phyloP scores from a whole-genome alignment of 1,139 yeast genomes.

The Yamadazyma membranifaciens region DNA sequence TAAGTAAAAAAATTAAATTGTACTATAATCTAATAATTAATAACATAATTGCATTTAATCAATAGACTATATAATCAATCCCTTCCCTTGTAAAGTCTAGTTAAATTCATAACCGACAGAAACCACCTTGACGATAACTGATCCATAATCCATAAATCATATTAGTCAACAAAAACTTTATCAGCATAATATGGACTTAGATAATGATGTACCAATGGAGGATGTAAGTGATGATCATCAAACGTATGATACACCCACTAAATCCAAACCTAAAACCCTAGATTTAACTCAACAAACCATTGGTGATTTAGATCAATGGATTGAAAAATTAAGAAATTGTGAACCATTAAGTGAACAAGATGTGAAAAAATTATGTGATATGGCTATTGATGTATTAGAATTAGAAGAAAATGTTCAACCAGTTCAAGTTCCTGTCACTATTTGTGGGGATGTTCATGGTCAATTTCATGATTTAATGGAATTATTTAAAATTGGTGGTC shows the following conservation, averaged over 20 bases:
- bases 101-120: not conserved
- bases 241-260: constrained; percentile 13
- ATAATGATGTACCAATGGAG: constrained; percentile 71
- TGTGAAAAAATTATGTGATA: constrained; percentile 76
- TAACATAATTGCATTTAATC: not conserved
- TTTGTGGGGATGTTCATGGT: constrained; percentile 98
- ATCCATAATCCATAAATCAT: not conserved
- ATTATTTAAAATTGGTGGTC: constrained; percentile 89
- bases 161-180: not conserved
- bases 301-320: constrained; percentile 84
- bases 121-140: too few species aligned
- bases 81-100: not conserved
- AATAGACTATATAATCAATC: not conserved
- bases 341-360: constrained; percentile 82
- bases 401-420: constrained; percentile 93
- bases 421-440: constrained; percentile 91
- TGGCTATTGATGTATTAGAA: constrained; percentile 90
- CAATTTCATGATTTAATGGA: constrained; percentile 95
- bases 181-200: constrained; percentile 50
- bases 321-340: constrained; percentile 73
- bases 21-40: constrained; percentile 2
- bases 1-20: not conserved
- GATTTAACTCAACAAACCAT: constrained; percentile 37
- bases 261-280: constrained; percentile 12
- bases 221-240: constrained; percentile 58